Evolutionary conservation across 2,329 filamentous ascomycete genomes (phyloP), one percentile per base, ranked within the genome.

Genomic region (Talaromyces sp.): DNA sequence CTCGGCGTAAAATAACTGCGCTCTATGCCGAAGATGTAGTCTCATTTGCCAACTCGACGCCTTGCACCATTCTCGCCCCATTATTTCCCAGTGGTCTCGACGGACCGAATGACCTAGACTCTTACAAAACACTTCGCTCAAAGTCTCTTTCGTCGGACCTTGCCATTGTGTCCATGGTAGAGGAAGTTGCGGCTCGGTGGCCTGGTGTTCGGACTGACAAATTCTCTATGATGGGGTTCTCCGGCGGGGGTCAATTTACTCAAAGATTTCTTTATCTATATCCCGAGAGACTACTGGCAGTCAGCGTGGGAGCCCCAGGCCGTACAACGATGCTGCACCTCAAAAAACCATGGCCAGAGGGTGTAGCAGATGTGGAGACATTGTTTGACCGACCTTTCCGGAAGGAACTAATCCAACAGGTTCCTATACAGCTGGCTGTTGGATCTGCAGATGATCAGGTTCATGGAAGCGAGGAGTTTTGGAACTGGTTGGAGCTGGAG

Each of bases 191-290:
- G 9, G 3, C 35, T 5, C 64, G 72, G 16, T 75, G 72, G 72
- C 72, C 70, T 1, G 73, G 72, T 3, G 72, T 76, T 47, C 67
- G 68, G 2, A 72, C 71, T 3, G 59, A 69, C 4, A 72, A 70
- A 45, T 37, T 75, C 22, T 74, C 71, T 56, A 41, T 76, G 8
- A 68, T 70, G 65, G 75, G 73, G 1, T 76, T 72, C 45, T 74
- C 72, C 7, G 74, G 72, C 0, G 75, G 74, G 22, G 74, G 73
- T 2, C 74, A 77, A 63, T 76, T 76, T 61, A 67, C 67, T 0
- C 73, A 74, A 41, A 69, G 74, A 14, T 74, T 77, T 60, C 63
- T 76, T 14, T 76, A 75, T 63, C 62, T 77, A 27, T 68, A 76
- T 64, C 72, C 75, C 3, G 72, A 76, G 62, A 69, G 71, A 9